A percentile compares a stretch with the other conserved stretches of the same genome.
Conservation (phyloP, 2,329 filamentous ascomycete species). For the Aspergillus luchuensis region DNA sequence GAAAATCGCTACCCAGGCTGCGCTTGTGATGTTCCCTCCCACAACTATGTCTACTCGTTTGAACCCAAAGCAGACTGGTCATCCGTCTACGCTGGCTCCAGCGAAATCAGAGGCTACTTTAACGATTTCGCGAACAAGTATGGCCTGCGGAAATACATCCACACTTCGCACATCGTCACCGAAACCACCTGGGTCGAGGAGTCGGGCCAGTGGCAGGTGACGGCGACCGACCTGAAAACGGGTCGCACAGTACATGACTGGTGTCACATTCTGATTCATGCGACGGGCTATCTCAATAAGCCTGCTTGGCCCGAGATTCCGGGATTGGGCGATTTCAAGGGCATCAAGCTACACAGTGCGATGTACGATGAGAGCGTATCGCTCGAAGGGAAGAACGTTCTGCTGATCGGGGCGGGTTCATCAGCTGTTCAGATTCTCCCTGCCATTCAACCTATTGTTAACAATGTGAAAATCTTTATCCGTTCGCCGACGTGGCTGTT, state of each 20-base stretch:
- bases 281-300: constrained; percentile 11
- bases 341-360: neutral
- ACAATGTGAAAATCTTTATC: neutral
- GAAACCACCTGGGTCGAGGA: constrained; percentile 34
- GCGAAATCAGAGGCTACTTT: constrained; percentile 50
- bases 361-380: neutral
- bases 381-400: neutral
- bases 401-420: constrained; percentile 37
- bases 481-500: neutral
- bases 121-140: constrained; percentile 41
- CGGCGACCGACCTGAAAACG: neutral
- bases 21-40: constrained; percentile 30
- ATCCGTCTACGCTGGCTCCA: constrained; percentile 40
- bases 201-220: constrained; percentile 22
- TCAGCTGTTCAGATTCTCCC: constrained; percentile 33
- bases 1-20: constrained; percentile 41
- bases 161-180: constrained; percentile 31
- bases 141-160: constrained; percentile 39
- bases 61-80: constrained; percentile 48
- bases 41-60: constrained; percentile 45
- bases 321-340: constrained; percentile 20
- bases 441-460: constrained; percentile 15
- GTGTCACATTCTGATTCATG: neutral
- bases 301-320: neutral
- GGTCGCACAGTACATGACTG: neutral